Percentiles rank a stretch among this genome's conserved stretches.
Evolutionary conservation across 2,329 filamentous ascomycete genomes (phyloP).

Genomic region (Nigrograna mackinnonii): DNA sequence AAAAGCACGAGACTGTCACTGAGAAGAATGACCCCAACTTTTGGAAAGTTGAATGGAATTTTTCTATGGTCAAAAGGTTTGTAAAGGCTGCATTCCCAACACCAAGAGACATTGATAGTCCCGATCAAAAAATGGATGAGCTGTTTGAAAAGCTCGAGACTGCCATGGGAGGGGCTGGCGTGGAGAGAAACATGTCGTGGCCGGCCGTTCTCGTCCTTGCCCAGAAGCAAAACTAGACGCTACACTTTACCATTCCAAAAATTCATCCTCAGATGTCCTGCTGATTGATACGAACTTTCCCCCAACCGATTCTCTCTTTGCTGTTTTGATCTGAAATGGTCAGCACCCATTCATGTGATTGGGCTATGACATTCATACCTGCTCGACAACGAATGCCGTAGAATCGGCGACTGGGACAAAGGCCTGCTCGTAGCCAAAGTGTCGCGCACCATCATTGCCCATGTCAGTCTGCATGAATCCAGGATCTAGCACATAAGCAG

Average conservation of each 20-base stretch:
- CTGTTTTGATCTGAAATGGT: too few relatives aligned
- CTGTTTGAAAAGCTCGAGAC: not conserved
- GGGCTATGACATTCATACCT: too few relatives aligned
- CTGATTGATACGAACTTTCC: too few relatives aligned
- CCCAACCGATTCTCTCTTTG: too few relatives aligned
- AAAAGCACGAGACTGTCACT: not conserved
- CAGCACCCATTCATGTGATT: too few relatives aligned
- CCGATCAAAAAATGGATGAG: constrained; percentile 2
- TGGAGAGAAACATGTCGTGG: not conserved
- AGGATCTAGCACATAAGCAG: constrained; percentile 3
- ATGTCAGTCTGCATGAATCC: constrained; percentile 8
- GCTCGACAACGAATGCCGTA: too few relatives aligned
- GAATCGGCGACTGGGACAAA: constrained; percentile 2
- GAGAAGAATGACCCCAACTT: not conserved
- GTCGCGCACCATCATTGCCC: constrained; percentile 3
- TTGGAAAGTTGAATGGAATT: not conserved
- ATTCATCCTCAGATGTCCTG: too few relatives aligned
- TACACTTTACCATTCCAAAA: too few relatives aligned
- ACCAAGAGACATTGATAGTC: not conserved
- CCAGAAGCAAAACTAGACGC: not conserved
- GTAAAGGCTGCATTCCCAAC: not conserved
- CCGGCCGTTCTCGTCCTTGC: constrained; percentile 1
- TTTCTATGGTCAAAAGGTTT: not conserved
- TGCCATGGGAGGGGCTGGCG: constrained; percentile 1
- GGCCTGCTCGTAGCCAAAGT: constrained; percentile 5